Conservation (phyloP, 2,329 filamentous ascomycete species). For the Penicillium sp. region DNA sequence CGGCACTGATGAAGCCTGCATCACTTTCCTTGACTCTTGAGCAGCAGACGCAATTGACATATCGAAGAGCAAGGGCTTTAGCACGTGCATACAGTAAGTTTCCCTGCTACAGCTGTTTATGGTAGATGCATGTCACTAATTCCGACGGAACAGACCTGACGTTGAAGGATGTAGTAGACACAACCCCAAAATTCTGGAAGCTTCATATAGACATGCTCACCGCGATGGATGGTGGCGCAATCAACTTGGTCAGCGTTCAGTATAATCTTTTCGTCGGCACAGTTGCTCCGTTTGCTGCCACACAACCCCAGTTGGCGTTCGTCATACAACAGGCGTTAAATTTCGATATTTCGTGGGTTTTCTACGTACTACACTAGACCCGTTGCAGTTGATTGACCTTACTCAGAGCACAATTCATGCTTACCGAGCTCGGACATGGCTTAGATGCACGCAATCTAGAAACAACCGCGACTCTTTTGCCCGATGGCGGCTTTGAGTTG, state of each 20-base stretch:
- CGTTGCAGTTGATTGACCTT: neutral
- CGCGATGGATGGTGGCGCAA: constrained; percentile 3
- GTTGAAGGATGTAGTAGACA: constrained; percentile 5
- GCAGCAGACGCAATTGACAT: neutral
- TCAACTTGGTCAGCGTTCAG: constrained; percentile 3
- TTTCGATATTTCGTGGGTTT: neutral
- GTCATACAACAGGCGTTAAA: neutral
- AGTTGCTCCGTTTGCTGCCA: constrained; percentile 1
- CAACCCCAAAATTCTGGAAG: constrained; percentile 5
- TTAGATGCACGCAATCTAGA: constrained; percentile 43
- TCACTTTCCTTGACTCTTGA: neutral
- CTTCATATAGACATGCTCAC: constrained; percentile 5
- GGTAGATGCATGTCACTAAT: neutral
- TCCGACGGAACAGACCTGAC: neutral
- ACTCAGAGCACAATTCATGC: constrained; percentile 34
- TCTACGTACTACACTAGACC: neutral
- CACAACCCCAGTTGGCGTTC: neutral
- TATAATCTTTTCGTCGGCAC: constrained; percentile 7
- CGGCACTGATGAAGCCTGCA: neutral
- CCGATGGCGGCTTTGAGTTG: constrained; percentile 36
- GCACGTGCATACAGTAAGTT: neutral
- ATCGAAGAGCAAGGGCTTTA: neutral
- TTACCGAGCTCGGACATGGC: constrained; percentile 44
- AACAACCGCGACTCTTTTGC: constrained; percentile 37
- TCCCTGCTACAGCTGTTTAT: neutral